Evolutionary conservation across 257 asterid species (phyloP).

Genomic region (Prunella vulgaris): DNA sequence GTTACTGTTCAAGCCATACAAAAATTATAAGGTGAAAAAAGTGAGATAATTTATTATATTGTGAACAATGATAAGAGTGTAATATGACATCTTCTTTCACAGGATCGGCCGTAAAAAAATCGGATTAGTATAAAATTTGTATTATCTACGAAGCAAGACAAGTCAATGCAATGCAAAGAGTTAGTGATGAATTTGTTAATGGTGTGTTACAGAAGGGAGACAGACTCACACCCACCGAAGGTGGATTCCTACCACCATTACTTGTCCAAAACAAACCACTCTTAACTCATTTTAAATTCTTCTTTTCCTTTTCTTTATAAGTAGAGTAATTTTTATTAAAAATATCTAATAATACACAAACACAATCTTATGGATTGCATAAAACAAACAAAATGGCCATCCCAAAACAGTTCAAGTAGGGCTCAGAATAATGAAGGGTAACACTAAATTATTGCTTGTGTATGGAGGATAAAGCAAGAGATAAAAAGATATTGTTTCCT

Average conservation of each 20-base stretch:
- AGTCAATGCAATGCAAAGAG: too few species aligned
- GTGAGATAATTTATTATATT: too few species aligned
- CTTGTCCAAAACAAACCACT: neutral
- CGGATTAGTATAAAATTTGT: too few species aligned
- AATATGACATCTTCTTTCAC: too few species aligned
- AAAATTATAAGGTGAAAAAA: too few species aligned
- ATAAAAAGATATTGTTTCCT: conserved; percentile 19
- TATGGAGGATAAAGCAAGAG: conserved; percentile 16
- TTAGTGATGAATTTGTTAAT: too few species aligned
- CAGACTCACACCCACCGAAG: neutral
- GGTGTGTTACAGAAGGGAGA: neutral
- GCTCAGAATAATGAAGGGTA: conserved; percentile 14
- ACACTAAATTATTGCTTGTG: conserved; percentile 17
- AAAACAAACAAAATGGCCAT: conserved; percentile 25
- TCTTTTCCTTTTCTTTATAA: neutral
- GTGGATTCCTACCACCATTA: conserved; percentile 22
- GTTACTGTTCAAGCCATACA: too few species aligned
- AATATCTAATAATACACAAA: conserved; percentile 4
- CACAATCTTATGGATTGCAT: conserved; percentile 17
- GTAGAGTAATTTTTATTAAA: neutral
- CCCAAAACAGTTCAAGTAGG: conserved; percentile 24
- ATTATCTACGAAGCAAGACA: too few species aligned
- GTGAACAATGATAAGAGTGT: too few species aligned
- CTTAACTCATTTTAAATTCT: neutral
- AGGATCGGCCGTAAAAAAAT: too few species aligned